Percentiles rank a stretch among this genome's conserved stretches.
Conservation (phyloP, 129 eudicot species). For the Chrysanthemum lavandulifolium region DNA sequence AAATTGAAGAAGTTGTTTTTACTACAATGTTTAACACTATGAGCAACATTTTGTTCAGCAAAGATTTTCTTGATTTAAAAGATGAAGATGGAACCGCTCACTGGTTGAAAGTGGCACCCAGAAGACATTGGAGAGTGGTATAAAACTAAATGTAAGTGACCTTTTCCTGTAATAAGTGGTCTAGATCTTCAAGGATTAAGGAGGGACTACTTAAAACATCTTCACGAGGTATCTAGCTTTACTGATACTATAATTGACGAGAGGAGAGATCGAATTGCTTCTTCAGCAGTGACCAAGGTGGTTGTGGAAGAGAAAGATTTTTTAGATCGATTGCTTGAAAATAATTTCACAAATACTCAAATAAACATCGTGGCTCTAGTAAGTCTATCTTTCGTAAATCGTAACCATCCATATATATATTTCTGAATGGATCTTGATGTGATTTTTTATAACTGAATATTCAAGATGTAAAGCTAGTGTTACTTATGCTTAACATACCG, state of each 20-base stretch:
- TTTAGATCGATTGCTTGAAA: conserved; percentile 38
- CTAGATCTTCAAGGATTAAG: conserved; percentile 34
- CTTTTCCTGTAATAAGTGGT: conserved; percentile 30
- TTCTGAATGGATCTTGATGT: background rate
- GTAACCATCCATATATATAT: background rate
- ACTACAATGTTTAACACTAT: conserved; percentile 34
- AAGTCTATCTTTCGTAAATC: background rate
- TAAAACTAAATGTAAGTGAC: conserved; percentile 40
- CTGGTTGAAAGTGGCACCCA: conserved; percentile 29
- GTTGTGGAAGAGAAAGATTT: conserved; percentile 21
- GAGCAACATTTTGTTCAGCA: conserved; percentile 21
- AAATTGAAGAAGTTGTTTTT: conserved; percentile 23
- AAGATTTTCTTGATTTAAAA: conserved; percentile 14
- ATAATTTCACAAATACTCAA: conserved; percentile 35
- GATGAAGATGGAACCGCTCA: conserved; percentile 19
- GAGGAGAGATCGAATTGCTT: conserved; percentile 18
- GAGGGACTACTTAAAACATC: conserved; percentile 2
- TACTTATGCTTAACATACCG: no score
- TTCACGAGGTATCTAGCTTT: conserved; percentile 20
- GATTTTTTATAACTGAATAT: background rate
- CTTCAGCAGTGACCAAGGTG: background rate
- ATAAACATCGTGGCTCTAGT: conserved; percentile 39
- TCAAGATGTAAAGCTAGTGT: no score
- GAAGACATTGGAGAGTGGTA: conserved; percentile 30
- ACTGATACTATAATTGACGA: conserved; percentile 28